These are phyloP conservation scores for Xylaria telfairii DNA, from an alignment of 495 filamentous ascomycete species.

Conservation along the genomic window DNA sequence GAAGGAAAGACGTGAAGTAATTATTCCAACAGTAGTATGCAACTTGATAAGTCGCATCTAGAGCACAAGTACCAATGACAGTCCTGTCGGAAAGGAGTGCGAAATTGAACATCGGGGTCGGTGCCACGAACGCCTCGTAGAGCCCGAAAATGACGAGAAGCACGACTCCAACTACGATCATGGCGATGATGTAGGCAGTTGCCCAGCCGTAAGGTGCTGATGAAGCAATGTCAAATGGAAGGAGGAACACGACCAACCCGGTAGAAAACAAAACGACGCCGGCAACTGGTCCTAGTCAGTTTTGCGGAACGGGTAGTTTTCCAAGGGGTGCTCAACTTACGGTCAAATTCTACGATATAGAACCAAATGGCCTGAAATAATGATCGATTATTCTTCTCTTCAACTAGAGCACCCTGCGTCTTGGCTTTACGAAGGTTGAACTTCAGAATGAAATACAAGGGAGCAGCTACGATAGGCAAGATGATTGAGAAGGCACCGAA, in stretches of 20 bases:
- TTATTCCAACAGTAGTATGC: constrained; percentile 23
- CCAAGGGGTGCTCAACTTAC: neutral
- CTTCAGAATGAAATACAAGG: constrained; percentile 56
- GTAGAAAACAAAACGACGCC: constrained; percentile 60
- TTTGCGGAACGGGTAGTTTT: neutral
- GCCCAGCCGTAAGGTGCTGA: constrained; percentile 48
- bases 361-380: constrained; percentile 24
- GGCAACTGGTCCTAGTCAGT: constrained; percentile 30
- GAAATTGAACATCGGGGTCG: constrained; percentile 61
- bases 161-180: constrained; percentile 65
- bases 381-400: constrained; percentile 18
- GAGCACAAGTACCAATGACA: constrained; percentile 28
- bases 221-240: constrained; percentile 62
- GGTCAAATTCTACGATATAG: constrained; percentile 10
- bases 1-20: constrained; percentile 72
- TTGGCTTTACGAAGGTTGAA: constrained; percentile 57
- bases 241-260: constrained; percentile 63
- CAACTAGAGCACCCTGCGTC: constrained; percentile 27
- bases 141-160: constrained; percentile 62
- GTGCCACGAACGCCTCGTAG: constrained; percentile 66
- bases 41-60: constrained; percentile 10
- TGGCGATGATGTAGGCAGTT: constrained; percentile 49
- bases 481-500: constrained; percentile 62
- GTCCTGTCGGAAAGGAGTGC: constrained; percentile 63
- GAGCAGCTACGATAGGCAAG: constrained; percentile 55